Percentiles rank a stretch among this genome's conserved stretches.
Evolutionary conservation across 345 rosid genomes (phyloP).

Genomic region (Physaria fendleri): DNA sequence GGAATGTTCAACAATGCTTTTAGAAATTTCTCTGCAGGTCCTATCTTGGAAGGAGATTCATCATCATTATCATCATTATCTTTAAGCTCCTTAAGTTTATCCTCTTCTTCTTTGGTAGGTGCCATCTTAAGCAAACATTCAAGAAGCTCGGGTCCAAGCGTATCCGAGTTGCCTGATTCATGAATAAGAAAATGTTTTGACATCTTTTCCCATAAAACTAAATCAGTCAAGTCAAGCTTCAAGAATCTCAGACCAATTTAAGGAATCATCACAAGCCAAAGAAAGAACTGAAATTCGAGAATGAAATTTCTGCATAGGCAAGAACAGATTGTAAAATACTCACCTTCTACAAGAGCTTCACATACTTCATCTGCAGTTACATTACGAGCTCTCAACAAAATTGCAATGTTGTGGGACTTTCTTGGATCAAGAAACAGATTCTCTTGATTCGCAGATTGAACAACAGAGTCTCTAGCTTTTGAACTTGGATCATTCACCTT

Average conservation of each 20-base stretch:
- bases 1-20: slow-evolving; percentile 76
- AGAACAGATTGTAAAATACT: neutral
- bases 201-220: neutral
- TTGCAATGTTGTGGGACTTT: slow-evolving; percentile 89
- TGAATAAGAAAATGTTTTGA: neutral
- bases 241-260: neutral
- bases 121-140: slow-evolving; percentile 94
- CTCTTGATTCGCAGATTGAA: slow-evolving; percentile 42
- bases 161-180: slow-evolving; percentile 71
- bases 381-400: slow-evolving; percentile 86
- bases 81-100: slow-evolving; percentile 65
- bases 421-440: slow-evolving; percentile 78
- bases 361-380: slow-evolving; percentile 91
- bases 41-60: slow-evolving; percentile 66
- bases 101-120: slow-evolving; percentile 85
- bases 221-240: neutral
- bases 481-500: slow-evolving; percentile 48
- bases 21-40: slow-evolving; percentile 92
- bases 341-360: slow-evolving; percentile 89
- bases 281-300: neutral
- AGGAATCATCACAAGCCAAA: neutral
- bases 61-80: slow-evolving; percentile 33
- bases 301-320: neutral
- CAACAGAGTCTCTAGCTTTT: slow-evolving; percentile 37
- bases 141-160: slow-evolving; percentile 84